These are phyloP conservation scores for Blepharisma undulans DNA, from an alignment of 169 alveolate genomes.

Conservation along the genomic window DNA sequence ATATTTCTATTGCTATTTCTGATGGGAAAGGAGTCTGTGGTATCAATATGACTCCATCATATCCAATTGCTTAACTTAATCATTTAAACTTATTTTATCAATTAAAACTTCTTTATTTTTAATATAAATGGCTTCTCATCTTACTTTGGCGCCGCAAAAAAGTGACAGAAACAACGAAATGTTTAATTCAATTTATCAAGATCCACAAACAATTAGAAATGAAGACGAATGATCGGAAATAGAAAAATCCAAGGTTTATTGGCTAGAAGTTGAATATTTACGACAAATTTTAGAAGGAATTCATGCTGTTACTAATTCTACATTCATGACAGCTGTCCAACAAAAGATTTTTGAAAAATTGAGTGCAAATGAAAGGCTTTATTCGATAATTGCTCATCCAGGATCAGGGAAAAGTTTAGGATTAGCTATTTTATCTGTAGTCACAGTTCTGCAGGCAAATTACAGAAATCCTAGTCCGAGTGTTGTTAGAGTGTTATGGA, in stretches of 20 bases:
- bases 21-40: slow-evolving; percentile 40
- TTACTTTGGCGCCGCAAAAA: background rate
- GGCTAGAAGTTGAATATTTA: background rate
- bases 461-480: background rate
- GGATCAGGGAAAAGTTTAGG: background rate
- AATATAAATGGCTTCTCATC: background rate
- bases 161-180: background rate
- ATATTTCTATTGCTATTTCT: slow-evolving; percentile 54
- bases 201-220: background rate
- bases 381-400: background rate
- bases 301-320: background rate
- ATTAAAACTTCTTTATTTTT: background rate
- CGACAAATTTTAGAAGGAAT: background rate
- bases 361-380: background rate
- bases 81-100: background rate
- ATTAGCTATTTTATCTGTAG: background rate
- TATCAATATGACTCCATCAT: background rate
- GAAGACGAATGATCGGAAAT: background rate
- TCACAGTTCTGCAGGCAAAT: background rate
- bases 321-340: background rate
- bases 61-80: slow-evolving; percentile 22
- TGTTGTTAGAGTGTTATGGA: background rate
- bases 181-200: background rate
- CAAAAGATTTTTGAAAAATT: background rate
- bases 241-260: background rate